These are phyloP conservation scores for Mortierella sp. DNA, from an alignment of 371 early-diverging fungal genomes.

Conservation along the genomic window DNA sequence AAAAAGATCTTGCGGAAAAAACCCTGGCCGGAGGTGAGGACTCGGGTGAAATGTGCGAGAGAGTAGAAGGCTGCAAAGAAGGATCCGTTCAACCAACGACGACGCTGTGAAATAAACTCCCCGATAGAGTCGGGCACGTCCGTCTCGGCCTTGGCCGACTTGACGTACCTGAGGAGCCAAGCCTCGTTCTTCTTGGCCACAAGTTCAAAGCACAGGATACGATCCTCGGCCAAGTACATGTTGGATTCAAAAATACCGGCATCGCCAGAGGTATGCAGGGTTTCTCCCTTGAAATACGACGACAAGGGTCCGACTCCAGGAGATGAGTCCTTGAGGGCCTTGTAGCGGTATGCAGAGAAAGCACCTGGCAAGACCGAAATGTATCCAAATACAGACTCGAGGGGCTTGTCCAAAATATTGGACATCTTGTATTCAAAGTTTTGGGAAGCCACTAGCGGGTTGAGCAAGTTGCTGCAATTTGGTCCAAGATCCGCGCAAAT, in stretches of 20 bases:
- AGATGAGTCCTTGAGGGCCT: constrained; percentile 81
- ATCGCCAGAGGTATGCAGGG: constrained; percentile 79
- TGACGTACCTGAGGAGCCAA: constrained; percentile 80
- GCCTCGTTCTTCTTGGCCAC: constrained; percentile 79
- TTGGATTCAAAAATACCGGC: constrained; percentile 74
- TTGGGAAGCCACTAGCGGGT: constrained; percentile 94
- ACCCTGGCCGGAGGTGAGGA: constrained; percentile 77
- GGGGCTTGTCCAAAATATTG: constrained; percentile 97
- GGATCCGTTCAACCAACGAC: constrained; percentile 82
- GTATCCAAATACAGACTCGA: constrained; percentile 97
- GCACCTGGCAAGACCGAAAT: constrained; percentile 97
- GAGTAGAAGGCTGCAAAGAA: constrained; percentile 81
- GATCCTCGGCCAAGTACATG: constrained; percentile 87
- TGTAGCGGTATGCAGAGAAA: constrained; percentile 96
- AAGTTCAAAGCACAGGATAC: constrained; percentile 91
- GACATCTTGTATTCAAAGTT: constrained; percentile 98
- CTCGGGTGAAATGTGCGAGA: constrained; percentile 78
- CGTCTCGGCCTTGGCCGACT: constrained; percentile 73
- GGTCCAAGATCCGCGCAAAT: constrained; percentile 82
- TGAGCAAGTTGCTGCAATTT: constrained; percentile 70
- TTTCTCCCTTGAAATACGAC: constrained; percentile 95
- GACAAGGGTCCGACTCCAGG: constrained; percentile 82
- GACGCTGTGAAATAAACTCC: constrained; percentile 77
- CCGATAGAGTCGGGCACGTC: constrained; percentile 76
- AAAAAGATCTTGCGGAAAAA: constrained; percentile 70